Evolutionary conservation across 2,329 filamentous ascomycete species (phyloP), one percentile per base, ranked within the genome.

Genomic region (Endocalyx cinctus): DNA sequence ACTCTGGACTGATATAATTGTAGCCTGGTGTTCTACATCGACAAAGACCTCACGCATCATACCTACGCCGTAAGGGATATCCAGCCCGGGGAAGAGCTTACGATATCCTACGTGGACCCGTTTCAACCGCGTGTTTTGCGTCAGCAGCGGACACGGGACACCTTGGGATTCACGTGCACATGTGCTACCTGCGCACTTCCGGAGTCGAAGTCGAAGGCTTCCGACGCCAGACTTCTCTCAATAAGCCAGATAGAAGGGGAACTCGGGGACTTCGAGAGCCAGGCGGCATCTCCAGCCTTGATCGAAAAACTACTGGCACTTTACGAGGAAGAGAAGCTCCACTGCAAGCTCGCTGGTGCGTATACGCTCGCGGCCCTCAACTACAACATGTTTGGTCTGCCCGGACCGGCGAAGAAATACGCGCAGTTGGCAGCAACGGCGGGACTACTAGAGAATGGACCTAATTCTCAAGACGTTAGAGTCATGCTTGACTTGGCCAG

Each of bases 81-180:
- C 16, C 38, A 37, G 10, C 13, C 43, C 14, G 60, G 54, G 10
- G 60, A 63, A 29, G 63, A 67, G 38, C 58, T 67, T 6, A 60
- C 52, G 0, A 63, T 66, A 16, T 56, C 62, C n/a, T 67, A 66
- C 26, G 57, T 60, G 11, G 57, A 56, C 10, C 56, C 61, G 1
- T 44, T 65, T 5, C 52, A 59, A n/a, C 40, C 35, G 5, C 50
- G 50, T 3, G 31, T 39, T 2, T 36, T 38, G 2, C 52, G 64
- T 14, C 55, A 58, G 37, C 40, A 44, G 1, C 48, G 56, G 29
- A 47, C 62, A 5, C 34, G 38, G 13, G 36, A 52, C 7, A 57
- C 55, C 6, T 62, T 64, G 37, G 57, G 60, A n/a, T 67, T 67
- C 35, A 55, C 45, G 2, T 67, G 64, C 38, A 42, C 46, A 2